These are phyloP conservation scores for Phallus indusiatus DNA, from an alignment of 768 basidiomycete species.

Conservation along the genomic window DNA sequence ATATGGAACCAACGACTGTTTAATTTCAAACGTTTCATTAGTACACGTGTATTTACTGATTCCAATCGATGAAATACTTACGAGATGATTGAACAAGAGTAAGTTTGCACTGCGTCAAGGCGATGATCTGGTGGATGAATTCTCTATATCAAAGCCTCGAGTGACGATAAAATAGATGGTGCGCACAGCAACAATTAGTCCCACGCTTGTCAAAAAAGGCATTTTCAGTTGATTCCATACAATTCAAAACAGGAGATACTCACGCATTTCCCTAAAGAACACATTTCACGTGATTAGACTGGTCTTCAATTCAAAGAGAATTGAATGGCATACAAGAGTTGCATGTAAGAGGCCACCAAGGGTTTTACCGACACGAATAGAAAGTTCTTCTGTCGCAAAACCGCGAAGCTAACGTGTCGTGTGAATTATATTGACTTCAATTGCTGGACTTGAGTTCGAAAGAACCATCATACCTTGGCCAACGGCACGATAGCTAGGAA, in stretches of 20 bases:
- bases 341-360: slow-evolving; percentile 80
- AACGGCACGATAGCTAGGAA: slow-evolving; percentile 80
- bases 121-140: slow-evolving; percentile 47
- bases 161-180: no score
- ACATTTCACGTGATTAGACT: not conserved
- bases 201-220: slow-evolving; percentile 28
- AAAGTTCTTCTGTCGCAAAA: slow-evolving; percentile 81
- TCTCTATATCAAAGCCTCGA: no score
- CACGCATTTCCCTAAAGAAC: slow-evolving; percentile 21
- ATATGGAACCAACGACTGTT: slow-evolving; percentile 71
- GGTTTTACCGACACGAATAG: slow-evolving; percentile 74
- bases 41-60: slow-evolving; percentile 3
- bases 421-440: not conserved
- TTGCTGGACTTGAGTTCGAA: not conserved
- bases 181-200: slow-evolving; percentile 64
- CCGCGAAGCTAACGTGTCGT: slow-evolving; percentile 56
- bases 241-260: slow-evolving; percentile 7
- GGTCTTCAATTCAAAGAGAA: not conserved
- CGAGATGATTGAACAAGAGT: slow-evolving; percentile 72
- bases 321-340: slow-evolving; percentile 44
- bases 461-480: slow-evolving; percentile 45
- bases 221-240: not conserved
- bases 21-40: slow-evolving; percentile 1
- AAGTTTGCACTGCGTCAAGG: slow-evolving; percentile 73
- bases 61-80: slow-evolving; percentile 24